Evolutionary conservation across 176 grass and related monocot genomes (phyloP).

Genomic region (Cenchrus purpureus): DNA sequence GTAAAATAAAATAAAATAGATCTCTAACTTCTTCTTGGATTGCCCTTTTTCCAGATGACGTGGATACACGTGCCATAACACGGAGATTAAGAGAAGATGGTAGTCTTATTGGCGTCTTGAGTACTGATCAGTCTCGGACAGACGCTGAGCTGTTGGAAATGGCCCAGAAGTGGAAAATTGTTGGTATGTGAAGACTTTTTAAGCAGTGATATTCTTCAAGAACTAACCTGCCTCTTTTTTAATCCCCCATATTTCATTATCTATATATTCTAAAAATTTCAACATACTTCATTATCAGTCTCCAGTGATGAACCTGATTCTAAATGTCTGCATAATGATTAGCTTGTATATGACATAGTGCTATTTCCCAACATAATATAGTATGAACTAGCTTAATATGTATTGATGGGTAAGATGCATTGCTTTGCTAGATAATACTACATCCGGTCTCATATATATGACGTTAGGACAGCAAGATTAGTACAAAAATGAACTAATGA

Average conservation of each 20-base stretch:
- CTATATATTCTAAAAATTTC: neutral
- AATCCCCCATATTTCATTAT: neutral
- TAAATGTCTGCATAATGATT: neutral
- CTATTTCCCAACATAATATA: neutral
- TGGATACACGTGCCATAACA: slow-evolving; percentile 94
- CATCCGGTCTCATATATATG: too few relatives aligned
- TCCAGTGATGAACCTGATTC: neutral
- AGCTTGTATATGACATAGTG: neutral
- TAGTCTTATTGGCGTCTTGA: slow-evolving; percentile 96
- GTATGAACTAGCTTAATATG: neutral
- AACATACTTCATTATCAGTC: neutral
- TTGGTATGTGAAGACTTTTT: slow-evolving; percentile 62
- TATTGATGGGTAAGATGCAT: neutral
- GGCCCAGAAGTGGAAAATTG: slow-evolving; percentile 87
- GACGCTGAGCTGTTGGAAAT: slow-evolving; percentile 78
- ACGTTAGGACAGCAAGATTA: too few relatives aligned
- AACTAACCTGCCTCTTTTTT: neutral
- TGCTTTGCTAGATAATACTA: neutral
- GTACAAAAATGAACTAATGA: too few relatives aligned
- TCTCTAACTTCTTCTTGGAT: neutral
- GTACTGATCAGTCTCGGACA: slow-evolving; percentile 74
- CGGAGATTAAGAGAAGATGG: slow-evolving; percentile 92
- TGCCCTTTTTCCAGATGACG: slow-evolving; percentile 60
- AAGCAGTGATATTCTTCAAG: neutral
- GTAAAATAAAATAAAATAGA: neutral